phyloP scores from a whole-genome alignment of 768 basidiomycete genomes.

The Hericium erinaceus region DNA sequence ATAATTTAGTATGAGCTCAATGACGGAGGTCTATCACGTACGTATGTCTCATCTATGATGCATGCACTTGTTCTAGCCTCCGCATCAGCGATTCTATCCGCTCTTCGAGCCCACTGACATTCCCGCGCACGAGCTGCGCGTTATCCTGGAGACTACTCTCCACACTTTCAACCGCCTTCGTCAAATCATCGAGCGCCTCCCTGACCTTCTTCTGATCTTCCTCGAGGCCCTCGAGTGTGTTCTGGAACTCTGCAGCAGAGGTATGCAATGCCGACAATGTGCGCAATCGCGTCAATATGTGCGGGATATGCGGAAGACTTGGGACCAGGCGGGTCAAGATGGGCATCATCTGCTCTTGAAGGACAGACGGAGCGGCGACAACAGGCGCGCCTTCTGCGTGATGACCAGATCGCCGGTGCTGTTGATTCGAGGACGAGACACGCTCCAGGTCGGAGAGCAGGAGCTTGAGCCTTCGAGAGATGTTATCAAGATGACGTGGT shows the following conservation, averaged over 20 bases:
- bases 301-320: slow-evolving; percentile 73
- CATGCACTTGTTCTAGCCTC: slow-evolving; percentile 30
- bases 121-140: slow-evolving; percentile 55
- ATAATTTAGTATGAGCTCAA: too few relatives aligned
- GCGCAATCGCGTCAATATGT: slow-evolving; percentile 81
- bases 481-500: slow-evolving; percentile 91
- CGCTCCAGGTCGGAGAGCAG: slow-evolving; percentile 90
- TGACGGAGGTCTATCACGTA: not conserved
- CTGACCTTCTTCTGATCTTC: slow-evolving; percentile 60
- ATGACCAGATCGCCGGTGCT: slow-evolving; percentile 30
- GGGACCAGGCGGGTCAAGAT: slow-evolving; percentile 63
- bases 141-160: slow-evolving; percentile 75
- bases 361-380: slow-evolving; percentile 19
- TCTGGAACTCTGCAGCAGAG: slow-evolving; percentile 70
- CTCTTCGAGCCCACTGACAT: slow-evolving; percentile 62
- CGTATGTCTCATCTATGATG: not conserved
- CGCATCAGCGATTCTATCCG: slow-evolving; percentile 40
- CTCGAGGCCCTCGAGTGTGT: slow-evolving; percentile 55
- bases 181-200: slow-evolving; percentile 57
- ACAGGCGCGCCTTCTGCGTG: slow-evolving; percentile 7
- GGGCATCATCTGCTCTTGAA: slow-evolving; percentile 58
- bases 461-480: slow-evolving; percentile 87
- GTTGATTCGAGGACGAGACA: slow-evolving; percentile 34
- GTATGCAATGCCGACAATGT: slow-evolving; percentile 78
- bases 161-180: slow-evolving; percentile 58